Percentiles rank a stretch among this genome's conserved stretches.
Evolutionary conservation across 148 eudicot species (phyloP).

Genomic region (Rhododendron griersonianum): DNA sequence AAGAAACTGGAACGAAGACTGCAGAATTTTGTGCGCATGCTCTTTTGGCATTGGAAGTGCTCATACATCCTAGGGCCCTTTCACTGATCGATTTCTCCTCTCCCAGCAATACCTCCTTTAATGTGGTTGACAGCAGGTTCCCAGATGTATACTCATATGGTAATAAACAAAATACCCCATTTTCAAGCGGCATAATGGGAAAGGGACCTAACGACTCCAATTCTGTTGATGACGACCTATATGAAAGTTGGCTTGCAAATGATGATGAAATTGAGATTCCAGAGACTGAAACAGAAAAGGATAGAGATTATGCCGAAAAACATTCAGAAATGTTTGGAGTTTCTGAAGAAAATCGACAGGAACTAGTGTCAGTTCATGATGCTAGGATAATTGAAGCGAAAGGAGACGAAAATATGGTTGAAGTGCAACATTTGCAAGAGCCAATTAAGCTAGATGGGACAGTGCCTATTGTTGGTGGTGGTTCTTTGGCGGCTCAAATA

Average conservation of each 20-base stretch:
- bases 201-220: slow-evolving; percentile 24
- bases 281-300: slow-evolving; percentile 14
- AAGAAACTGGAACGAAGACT: slow-evolving; percentile 57
- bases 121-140: slow-evolving; percentile 12
- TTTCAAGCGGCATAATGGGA: slow-evolving; percentile 16
- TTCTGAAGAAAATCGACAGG: slow-evolving; percentile 17
- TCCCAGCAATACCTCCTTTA: slow-evolving; percentile 14
- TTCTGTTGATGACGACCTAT: slow-evolving; percentile 44
- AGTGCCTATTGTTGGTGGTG: neutral
- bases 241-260: slow-evolving; percentile 42
- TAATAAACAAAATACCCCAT: slow-evolving; percentile 18
- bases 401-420: slow-evolving; percentile 32
- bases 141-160: slow-evolving; percentile 21
- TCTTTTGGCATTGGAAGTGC: slow-evolving; percentile 64
- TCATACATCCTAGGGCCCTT: slow-evolving; percentile 78
- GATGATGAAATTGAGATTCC: slow-evolving; percentile 31
- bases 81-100: slow-evolving; percentile 49
- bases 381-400: slow-evolving; percentile 3
- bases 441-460: slow-evolving; percentile 9
- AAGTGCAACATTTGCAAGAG: slow-evolving; percentile 13
- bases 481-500: slow-evolving; percentile 5
- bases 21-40: slow-evolving; percentile 74
- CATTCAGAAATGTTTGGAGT: slow-evolving; percentile 12
- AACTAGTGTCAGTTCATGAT: slow-evolving; percentile 3
- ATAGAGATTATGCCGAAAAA: slow-evolving; percentile 10